Evolutionary conservation across 2,329 filamentous ascomycete genomes (phyloP).

Genomic region (Monilinia laxa): DNA sequence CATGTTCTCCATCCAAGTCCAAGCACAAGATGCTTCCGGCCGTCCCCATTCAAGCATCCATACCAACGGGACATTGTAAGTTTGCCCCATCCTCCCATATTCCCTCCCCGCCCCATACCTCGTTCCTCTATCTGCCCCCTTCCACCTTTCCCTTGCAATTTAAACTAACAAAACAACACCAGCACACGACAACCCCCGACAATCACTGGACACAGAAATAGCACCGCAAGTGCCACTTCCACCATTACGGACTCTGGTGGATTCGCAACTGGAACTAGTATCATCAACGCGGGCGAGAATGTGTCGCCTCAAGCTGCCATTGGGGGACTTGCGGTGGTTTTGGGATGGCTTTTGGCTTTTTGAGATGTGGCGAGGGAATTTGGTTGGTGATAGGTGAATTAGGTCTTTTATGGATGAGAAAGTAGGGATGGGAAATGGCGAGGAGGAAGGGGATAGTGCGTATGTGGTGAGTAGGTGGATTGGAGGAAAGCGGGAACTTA

Average conservation of each 20-base stretch:
- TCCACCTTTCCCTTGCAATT: not conserved
- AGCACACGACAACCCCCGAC: constrained; percentile 6
- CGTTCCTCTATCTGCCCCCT: no score
- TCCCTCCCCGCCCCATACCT: no score
- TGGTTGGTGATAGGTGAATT: not conserved
- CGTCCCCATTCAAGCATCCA: not conserved
- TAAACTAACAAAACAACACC: constrained; percentile 12
- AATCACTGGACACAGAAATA: not conserved
- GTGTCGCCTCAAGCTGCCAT: not conserved
- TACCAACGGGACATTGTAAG: constrained; percentile 18
- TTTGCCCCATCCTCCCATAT: not conserved
- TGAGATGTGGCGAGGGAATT: not conserved
- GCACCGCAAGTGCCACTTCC: not conserved
- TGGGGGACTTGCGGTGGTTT: constrained; percentile 7
- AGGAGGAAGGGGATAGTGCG: no score
- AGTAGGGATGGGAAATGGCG: not conserved
- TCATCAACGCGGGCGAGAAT: not conserved
- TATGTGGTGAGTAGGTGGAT: no score
- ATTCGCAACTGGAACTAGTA: constrained; percentile 10
- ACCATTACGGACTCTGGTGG: constrained; percentile 3
- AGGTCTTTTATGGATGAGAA: not conserved
- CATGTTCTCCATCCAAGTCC: not conserved
- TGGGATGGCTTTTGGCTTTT: constrained; percentile 17
- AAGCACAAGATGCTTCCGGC: constrained; percentile 8
- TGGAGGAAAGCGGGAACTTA: not conserved